Evolutionary conservation across 257 asterid species (phyloP).

Genomic region (Ilex asprella): DNA sequence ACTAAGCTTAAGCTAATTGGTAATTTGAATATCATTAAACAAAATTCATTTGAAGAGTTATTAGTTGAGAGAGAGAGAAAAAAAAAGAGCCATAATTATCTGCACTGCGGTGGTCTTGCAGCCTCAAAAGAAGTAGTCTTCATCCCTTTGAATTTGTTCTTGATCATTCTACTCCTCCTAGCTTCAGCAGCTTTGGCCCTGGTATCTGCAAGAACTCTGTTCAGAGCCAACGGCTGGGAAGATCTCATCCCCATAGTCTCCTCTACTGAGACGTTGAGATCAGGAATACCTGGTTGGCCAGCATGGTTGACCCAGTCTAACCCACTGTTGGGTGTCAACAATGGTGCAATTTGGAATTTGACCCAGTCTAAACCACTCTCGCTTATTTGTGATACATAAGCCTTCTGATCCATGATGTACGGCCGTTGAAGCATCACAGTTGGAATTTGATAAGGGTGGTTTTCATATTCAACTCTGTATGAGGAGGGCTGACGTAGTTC

Average conservation of each 20-base stretch:
- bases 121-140: constrained; percentile 18
- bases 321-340: constrained; percentile 17
- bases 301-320: constrained; percentile 11
- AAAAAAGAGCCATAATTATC: background rate
- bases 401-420: constrained; percentile 23
- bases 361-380: constrained; percentile 20
- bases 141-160: constrained; percentile 26
- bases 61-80: background rate
- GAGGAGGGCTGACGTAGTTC: background rate
- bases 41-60: too few relatives aligned
- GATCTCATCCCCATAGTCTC: constrained; percentile 17
- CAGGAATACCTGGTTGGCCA: constrained; percentile 40
- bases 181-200: constrained; percentile 52
- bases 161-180: constrained; percentile 45
- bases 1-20: too few relatives aligned
- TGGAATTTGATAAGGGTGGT: background rate
- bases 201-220: constrained; percentile 12
- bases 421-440: constrained; percentile 16
- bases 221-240: constrained; percentile 30
- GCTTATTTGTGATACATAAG: constrained; percentile 1
- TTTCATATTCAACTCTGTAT: too few relatives aligned
- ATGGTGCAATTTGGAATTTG: constrained; percentile 9
- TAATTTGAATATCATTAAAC: too few relatives aligned
- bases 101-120: constrained; percentile 4
- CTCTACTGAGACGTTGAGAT: constrained; percentile 26